Evolutionary conservation across 2,329 filamentous ascomycete genomes (phyloP), one percentile per base, ranked within the genome.

Genomic region (Pseudogymnoascus sp.): DNA sequence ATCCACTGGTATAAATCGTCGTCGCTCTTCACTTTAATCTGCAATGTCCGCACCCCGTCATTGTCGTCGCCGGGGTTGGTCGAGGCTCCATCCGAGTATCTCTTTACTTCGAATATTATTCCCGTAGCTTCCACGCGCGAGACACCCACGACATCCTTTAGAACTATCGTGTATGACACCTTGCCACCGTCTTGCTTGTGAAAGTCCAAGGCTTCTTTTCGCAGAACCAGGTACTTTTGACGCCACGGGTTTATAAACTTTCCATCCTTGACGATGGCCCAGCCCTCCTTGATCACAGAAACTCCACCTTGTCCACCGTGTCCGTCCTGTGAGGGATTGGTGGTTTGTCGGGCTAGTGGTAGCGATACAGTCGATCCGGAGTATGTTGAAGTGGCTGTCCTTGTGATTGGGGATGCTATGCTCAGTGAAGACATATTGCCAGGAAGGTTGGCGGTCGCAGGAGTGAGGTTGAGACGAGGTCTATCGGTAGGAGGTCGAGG

Each of bases 1-100:
- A 97, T 96, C 94, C 94, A 99, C 70, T 96, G 92, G 75, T 99
- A 99, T 61, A 99, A 86, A 69, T 99, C 94, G 72, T 96, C 93
- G 71, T 99, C 94, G 62, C 87, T 89, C 76, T 97, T 96, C 69
- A 97, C 92, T 73, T 89, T 91, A 74, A 96, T 94, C 66, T 94
- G 92, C 60, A 97, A 84, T 3, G 90, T 89, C 73, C 89, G 91
- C 7, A 87, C 83, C 35, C 90, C 87, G 66, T 97, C 93, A 67
- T 72, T 71, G 65, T 64, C 62, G 52, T 89, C 89, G 60, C 87
- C 85, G 9, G 91, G 84, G 64, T 88, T 90, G 59, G 82, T 84
- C 55, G 87, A 90, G 39, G 82, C 77, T 39, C 85, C 86, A 69
- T 87, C 87, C 58, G 86, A 81, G 62, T 84, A 81, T 64, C 92